Evolutionary conservation across 768 basidiomycete genomes (phyloP), one percentile per base, ranked within the genome.

Genomic region (Ramaria rubella): DNA sequence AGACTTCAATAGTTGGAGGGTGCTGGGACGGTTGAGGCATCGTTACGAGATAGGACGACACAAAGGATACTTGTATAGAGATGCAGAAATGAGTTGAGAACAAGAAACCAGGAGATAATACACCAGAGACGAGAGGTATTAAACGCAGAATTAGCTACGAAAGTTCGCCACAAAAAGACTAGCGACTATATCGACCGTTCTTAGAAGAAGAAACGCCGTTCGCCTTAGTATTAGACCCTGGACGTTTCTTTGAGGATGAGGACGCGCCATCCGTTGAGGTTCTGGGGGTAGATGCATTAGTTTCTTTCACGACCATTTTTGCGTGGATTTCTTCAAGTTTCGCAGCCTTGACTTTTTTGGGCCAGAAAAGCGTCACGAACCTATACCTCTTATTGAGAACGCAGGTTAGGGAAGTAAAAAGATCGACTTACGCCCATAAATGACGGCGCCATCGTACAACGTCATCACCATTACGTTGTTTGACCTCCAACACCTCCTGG

Each of bases 341-440:
- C 15, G 81, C 83, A 12, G 93, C 91, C 68, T 88, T 93, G 61
- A 97, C 94, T 71, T 94, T 91, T 76, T 95, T 90, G 5, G 94
- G 94, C 94, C 94, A 97, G 73, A 97, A 97, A 54, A 93, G 77
- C 2, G 92, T 94, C 45, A 96, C 93, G 61, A 97, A 97, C 33
- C 91, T 94, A 64, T 11, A 40, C 49, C 12, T 15, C 40, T 51
- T 15, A 33, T 24, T 15, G 33, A 29, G 51, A 43, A 43, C 29
- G 27, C 23, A 15, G 31, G n/a, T 21, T 15, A 42, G 9, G 4
- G 30, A 48, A 30, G 44, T 57, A 55, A 27, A 43, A 26, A 11
- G 36, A 43, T 43, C 42, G 33, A 87, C 92, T 70, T 72, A 94
- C 91, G 92, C 90, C 94, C 94, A 96, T n/a, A 94, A 77, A 74